These are phyloP conservation scores for Neospora caninum DNA, from an alignment of 169 alveolate species.

Conservation along the genomic window DNA sequence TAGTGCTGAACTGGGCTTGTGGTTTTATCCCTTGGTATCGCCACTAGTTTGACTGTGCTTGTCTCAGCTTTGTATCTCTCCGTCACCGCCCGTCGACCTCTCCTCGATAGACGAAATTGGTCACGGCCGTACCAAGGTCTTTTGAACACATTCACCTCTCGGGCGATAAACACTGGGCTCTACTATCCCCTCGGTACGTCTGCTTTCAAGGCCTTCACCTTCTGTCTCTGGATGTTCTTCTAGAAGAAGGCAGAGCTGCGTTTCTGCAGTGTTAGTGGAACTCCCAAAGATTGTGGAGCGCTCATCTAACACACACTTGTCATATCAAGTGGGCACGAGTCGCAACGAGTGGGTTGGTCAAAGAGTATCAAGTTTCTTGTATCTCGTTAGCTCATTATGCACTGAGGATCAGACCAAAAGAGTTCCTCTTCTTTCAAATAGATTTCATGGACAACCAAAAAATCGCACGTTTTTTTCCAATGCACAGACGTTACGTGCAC, in stretches of 20 bases:
- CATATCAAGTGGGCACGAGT: no score
- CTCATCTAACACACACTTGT: no score
- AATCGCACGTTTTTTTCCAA: no score
- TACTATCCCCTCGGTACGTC: constrained; percentile 65
- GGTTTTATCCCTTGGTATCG: not conserved
- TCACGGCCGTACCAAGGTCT: constrained; percentile 32
- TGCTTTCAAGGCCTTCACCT: not conserved
- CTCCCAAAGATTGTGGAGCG: no score
- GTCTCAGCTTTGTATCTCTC: constrained; percentile 59
- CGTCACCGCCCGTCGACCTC: constrained; percentile 11
- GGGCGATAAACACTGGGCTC: constrained; percentile 55
- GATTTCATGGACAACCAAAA: no score
- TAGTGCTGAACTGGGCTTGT: not conserved
- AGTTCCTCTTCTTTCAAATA: no score
- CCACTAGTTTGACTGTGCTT: not conserved
- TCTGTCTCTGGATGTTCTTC: not conserved
- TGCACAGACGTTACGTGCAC: no score
- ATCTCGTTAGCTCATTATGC: no score
- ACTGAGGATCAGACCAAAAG: no score
- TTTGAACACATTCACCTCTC: constrained; percentile 29
- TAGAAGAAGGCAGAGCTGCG: not conserved
- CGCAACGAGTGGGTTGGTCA: no score
- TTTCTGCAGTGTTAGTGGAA: no score
- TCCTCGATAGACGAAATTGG: constrained; percentile 57
- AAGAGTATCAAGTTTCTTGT: no score